Percentiles rank a stretch among this genome's conserved stretches.
These are phyloP conservation scores for Triticum monococcum DNA, from an alignment of 176 grass and related monocot species.

Conservation along the genomic window DNA sequence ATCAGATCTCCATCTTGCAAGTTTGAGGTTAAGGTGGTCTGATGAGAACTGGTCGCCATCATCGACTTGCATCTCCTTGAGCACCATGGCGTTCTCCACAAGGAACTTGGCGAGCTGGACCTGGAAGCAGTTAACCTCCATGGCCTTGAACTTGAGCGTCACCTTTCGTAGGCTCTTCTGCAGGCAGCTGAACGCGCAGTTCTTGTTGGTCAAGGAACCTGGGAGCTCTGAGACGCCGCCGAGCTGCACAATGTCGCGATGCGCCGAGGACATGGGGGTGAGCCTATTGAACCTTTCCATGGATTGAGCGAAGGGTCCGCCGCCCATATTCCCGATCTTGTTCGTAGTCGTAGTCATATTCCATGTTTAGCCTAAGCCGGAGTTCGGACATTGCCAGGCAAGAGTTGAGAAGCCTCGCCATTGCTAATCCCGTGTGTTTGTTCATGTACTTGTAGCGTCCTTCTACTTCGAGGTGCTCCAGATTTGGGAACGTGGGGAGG, in stretches of 20 bases:
- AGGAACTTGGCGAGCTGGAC: conserved; percentile 10
- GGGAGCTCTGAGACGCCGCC: neutral
- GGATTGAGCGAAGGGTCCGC: neutral
- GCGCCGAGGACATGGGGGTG: neutral
- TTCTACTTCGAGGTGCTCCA: neutral
- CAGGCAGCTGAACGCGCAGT: neutral
- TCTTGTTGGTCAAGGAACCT: neutral
- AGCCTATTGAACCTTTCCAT: neutral
- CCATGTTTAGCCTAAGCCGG: neutral
- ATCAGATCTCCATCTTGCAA: neutral
- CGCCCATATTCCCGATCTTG: neutral
- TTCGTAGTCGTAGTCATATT: neutral
- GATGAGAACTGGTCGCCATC: neutral
- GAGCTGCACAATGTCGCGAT: neutral
- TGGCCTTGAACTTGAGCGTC: neutral
- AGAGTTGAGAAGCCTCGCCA: neutral
- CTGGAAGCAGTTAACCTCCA: neutral
- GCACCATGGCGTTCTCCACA: neutral
- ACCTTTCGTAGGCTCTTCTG: neutral
- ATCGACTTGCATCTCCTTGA: neutral
- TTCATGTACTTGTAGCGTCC: neutral
- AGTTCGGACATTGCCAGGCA: neutral
- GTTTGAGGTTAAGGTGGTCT: neutral
- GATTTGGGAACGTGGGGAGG: neutral
- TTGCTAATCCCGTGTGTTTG: neutral